Evolutionary conservation across 2,329 filamentous ascomycete genomes (phyloP), one percentile per base, ranked within the genome.

Genomic region (Verticillium isaacii): DNA sequence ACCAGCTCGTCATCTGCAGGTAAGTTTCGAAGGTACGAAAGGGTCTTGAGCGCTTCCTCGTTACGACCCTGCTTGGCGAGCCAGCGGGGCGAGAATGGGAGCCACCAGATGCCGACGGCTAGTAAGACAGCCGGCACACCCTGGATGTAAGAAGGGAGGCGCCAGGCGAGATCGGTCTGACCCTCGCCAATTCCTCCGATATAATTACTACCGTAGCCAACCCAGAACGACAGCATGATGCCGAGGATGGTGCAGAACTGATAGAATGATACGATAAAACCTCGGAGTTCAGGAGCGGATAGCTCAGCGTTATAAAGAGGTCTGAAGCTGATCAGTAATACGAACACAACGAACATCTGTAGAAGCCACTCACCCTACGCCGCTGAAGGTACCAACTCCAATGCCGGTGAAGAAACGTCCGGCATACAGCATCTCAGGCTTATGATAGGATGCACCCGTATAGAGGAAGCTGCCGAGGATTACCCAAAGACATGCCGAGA

Each of bases 251-350:
- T 87, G 5, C 85, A 83, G 15, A 89, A 78, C 65, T 88, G 87
- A 63, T 89, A 86, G 5, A 89, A 77, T 7, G 83, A 85, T 17
- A 90, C 85, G 1, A 90, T 77, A 12, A 86, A 82, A 54, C 88
- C 88, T 62, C 88, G 79, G 12, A 89, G 80, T 69, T 90, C 86
- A 1, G 87, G 87, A 17, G 86, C 80, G 1, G 83, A 80, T 5
- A 80, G 73, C 68, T 85, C 83, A 23, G 79, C 77, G 58, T 80
- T 81, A 66, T 82, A 82, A 0, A 82, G 65, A 2, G 79, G 79
- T 8, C 69, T 65, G 52, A 5, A 14, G 19, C 11, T 12, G 19
- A 11, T 52, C 45, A 52, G 19, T 6, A 23, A 19, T 36, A 12
- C 23, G 36, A 41, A 34, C 56, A 15, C 5, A n/a, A 23, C 5